Base-by-base conservation (phyloP, 2,329 filamentous ascomycete species). In the Fusarium pseudograminearum region DNA sequence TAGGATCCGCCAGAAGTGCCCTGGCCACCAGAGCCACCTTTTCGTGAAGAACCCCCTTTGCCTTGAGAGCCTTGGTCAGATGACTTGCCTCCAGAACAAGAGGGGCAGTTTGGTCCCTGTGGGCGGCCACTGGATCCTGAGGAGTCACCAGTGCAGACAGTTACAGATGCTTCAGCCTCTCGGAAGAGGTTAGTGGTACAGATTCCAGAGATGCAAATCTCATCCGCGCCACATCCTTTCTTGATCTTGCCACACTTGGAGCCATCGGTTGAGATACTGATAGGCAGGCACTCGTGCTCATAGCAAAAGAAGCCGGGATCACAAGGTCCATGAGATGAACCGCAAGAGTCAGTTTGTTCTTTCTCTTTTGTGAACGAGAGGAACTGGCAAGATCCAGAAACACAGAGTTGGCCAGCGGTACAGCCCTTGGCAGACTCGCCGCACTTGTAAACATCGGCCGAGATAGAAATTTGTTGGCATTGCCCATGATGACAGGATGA, bases 191-290 rank as follows among this genome's bases (percentile, higher is more conserved):
- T 52, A 18, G 45, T 26, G 11, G 57, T 24, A 11, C 67, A 70
- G 9, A 58, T 16, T 4, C 67, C 67, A 6, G 63, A 71, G 15
- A 70, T 33, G 9, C 67, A 70, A 22, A 71, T 40, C 30, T 70
- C 50, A 10, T 57, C 47, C 5, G 16, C 34, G 5, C 46, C 41
- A 10, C 67, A 70, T 28, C 54, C 47, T 16, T 65, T 51, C 2
- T 26, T 12, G 3, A 28, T 62, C 7, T 26, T 54, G 4, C 63
- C 59, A 14, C 67, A 70, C 5, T 55, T 34, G 15, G 67, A 70
- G 14, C 54, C 33, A 38, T 70, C 67, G 1, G 47, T 52, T 1
- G 58, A 68, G 33, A 70, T 45, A 14, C 20, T 67, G 4, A 70
- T 56, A 12, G 63, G 55, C 2, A 46, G 20, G 16, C 67, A 70